A percentile compares a stretch with the other conserved stretches of the same genome.
phyloP scores from a whole-genome alignment of 768 basidiomycete genomes.

The Serendipita vermifera region DNA sequence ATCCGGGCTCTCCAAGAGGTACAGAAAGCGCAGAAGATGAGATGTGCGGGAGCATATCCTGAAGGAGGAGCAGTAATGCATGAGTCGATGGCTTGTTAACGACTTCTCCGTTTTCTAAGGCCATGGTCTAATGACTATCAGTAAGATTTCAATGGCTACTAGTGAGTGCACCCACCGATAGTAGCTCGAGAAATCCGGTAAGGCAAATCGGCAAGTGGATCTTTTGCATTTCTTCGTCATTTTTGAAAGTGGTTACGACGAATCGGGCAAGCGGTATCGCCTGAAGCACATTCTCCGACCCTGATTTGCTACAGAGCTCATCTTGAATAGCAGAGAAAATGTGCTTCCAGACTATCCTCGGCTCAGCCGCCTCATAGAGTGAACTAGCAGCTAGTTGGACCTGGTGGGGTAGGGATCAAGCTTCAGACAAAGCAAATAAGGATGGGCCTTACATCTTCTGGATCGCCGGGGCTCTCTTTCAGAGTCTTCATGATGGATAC shows the following conservation, averaged over 20 bases:
- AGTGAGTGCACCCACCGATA: conserved; percentile 44
- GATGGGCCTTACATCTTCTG: conserved; percentile 45
- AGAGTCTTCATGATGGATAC: conserved; percentile 50
- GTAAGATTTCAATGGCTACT: too few species aligned
- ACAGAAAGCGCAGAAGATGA: conserved; percentile 37
- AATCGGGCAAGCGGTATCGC: conserved; percentile 40
- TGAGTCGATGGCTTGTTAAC: background rate
- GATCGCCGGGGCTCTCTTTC: conserved; percentile 37
- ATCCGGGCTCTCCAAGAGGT: conserved; percentile 33
- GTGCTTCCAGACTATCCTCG: conserved; percentile 72
- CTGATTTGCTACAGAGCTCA: conserved; percentile 29
- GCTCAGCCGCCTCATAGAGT: conserved; percentile 87
- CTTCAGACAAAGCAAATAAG: background rate
- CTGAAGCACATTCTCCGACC: background rate
- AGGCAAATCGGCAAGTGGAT: conserved; percentile 75
- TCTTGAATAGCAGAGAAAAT: conserved; percentile 45
- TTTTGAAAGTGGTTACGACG: conserved; percentile 56
- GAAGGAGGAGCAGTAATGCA: conserved; percentile 31
- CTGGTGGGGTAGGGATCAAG: conserved; percentile 25
- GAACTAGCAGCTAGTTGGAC: conserved; percentile 72
- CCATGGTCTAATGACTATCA: conserved; percentile 2
- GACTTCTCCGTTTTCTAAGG: background rate
- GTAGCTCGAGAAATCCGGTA: conserved; percentile 46
- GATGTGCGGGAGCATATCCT: conserved; percentile 40
- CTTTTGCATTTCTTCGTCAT: conserved; percentile 77